Evolutionary conservation across 768 basidiomycete genomes (phyloP).

Genomic region (Pleurotus salmoneostramineus): DNA sequence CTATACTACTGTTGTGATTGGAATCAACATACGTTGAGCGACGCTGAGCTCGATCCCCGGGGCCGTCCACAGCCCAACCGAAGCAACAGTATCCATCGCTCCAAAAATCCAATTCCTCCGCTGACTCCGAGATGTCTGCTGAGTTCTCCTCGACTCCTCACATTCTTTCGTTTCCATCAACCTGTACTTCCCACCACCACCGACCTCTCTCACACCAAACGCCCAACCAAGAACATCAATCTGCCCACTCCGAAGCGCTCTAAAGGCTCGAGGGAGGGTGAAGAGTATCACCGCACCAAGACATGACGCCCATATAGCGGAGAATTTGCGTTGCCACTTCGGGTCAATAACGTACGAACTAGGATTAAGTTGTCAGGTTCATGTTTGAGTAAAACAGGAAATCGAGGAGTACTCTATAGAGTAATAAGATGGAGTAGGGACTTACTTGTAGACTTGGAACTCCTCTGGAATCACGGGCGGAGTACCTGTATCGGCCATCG

Average conservation of each 20-base stretch:
- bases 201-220: slow-evolving; percentile 51
- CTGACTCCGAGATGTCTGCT: background rate
- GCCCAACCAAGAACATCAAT: slow-evolving; percentile 31
- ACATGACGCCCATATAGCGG: slow-evolving; percentile 62
- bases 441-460: slow-evolving; percentile 65
- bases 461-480: slow-evolving; percentile 57
- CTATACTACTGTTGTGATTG: background rate
- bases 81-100: slow-evolving; percentile 24
- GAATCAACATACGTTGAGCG: slow-evolving; percentile 50
- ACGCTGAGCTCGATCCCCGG: slow-evolving; percentile 49
- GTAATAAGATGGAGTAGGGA: background rate
- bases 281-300: slow-evolving; percentile 46
- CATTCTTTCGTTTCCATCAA: slow-evolving; percentile 4
- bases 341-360: slow-evolving; percentile 80
- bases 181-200: slow-evolving; percentile 18
- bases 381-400: no score
- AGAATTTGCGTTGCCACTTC: slow-evolving; percentile 71
- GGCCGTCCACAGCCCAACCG: slow-evolving; percentile 41
- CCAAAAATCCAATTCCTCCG: background rate
- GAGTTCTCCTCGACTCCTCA: slow-evolving; percentile 11
- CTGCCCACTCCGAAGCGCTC: slow-evolving; percentile 29
- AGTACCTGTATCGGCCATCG: slow-evolving; percentile 38
- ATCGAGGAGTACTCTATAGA: background rate
- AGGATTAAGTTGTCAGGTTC: background rate
- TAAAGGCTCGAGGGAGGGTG: slow-evolving; percentile 40